Evolutionary conservation across 441 rosid species (phyloP).

Genomic region (Metrosideros polymorpha): DNA sequence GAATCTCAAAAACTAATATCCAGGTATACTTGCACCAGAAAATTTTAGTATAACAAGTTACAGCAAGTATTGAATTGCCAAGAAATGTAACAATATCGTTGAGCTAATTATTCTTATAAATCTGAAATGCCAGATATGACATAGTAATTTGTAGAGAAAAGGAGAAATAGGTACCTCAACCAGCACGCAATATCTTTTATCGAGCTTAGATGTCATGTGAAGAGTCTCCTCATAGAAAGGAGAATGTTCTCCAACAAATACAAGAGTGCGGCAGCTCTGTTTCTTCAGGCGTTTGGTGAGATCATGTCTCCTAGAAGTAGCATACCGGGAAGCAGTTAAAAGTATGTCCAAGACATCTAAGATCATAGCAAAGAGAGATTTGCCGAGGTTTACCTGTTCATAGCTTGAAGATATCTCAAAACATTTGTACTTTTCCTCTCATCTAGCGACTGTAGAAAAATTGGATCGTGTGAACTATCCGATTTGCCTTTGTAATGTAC

Average conservation of each 20-base stretch:
- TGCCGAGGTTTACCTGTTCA: conserved; percentile 38
- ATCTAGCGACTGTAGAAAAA: conserved; percentile 50
- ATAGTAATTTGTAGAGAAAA: background rate
- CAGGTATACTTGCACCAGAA: background rate
- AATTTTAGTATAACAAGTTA: background rate
- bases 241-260: conserved; percentile 71
- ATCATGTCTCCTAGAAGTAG: conserved; percentile 65
- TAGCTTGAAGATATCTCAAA: conserved; percentile 78
- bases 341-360: background rate
- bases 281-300: conserved; percentile 60
- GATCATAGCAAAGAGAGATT: background rate
- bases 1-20: background rate
- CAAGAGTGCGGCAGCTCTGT: conserved; percentile 66
- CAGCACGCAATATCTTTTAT: conserved; percentile 53
- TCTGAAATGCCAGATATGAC: background rate
- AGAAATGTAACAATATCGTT: background rate
- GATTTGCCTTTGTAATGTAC: background rate
- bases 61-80: background rate
- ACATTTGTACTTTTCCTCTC: conserved; percentile 76
- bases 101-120: background rate
- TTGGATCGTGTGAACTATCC: background rate
- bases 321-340: background rate
- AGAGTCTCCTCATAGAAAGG: conserved; percentile 71
- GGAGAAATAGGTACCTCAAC: conserved; percentile 52
- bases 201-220: conserved; percentile 55